phyloP scores from a whole-genome alignment of 1,284 basidiomycete species.

The Bjerkandera adusta region DNA sequence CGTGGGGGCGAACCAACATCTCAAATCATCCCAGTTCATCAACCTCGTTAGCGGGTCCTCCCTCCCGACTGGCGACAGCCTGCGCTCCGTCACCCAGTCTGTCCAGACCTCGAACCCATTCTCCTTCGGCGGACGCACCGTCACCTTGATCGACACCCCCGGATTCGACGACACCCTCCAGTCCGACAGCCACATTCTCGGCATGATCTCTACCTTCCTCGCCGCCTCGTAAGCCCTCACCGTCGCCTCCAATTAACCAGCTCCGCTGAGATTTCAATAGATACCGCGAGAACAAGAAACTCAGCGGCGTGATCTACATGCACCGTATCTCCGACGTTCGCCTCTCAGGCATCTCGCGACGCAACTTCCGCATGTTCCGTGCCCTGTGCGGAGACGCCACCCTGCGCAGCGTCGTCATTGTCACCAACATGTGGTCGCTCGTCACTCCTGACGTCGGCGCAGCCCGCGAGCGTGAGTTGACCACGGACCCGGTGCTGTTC shows the following conservation, averaged over 20 bases:
- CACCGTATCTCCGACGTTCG: slow-evolving; percentile 51
- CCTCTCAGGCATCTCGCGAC: slow-evolving; percentile 47
- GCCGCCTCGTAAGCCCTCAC: slow-evolving; percentile 17
- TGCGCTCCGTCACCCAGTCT: slow-evolving; percentile 35
- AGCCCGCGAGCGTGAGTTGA: slow-evolving; percentile 1
- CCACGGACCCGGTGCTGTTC: slow-evolving; percentile 16
- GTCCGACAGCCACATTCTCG: slow-evolving; percentile 34
- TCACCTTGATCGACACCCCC: slow-evolving; percentile 35
- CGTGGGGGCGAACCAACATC: background rate
- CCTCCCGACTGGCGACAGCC: slow-evolving; percentile 28
- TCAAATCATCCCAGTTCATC: slow-evolving; percentile 29
- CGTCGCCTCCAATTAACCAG: background rate
- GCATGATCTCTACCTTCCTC: slow-evolving; percentile 34
- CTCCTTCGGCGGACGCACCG: slow-evolving; percentile 24
- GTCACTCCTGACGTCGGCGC: slow-evolving; percentile 16
- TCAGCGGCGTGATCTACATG: slow-evolving; percentile 51
- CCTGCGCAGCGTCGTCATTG: slow-evolving; percentile 46
- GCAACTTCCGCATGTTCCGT: slow-evolving; percentile 47
- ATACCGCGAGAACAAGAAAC: slow-evolving; percentile 34
- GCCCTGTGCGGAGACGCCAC: slow-evolving; percentile 45
- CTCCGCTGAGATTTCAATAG: slow-evolving; percentile 34
- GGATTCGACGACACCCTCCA: slow-evolving; percentile 37
- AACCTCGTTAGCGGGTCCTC: slow-evolving; percentile 33
- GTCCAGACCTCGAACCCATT: slow-evolving; percentile 31
- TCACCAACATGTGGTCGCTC: slow-evolving; percentile 52